Evolutionary conservation across 495 filamentous ascomycete genomes (phyloP).

Genomic region (Cercophora samala): DNA sequence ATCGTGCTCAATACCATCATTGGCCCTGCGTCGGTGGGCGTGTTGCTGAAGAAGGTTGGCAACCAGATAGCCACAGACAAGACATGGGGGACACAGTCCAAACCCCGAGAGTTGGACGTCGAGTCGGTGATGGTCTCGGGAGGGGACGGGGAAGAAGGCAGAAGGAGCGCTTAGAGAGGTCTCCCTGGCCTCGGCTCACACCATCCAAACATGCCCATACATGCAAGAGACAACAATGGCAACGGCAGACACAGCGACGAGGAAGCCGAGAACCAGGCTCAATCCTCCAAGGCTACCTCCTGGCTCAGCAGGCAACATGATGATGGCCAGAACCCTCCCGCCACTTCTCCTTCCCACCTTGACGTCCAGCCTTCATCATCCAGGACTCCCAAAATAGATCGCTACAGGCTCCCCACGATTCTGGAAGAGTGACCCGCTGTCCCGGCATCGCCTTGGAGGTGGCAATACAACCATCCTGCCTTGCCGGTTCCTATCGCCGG

Average conservation of each 20-base stretch:
- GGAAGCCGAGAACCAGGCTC: background rate
- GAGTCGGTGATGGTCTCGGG: background rate
- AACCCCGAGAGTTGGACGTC: constrained; percentile 4
- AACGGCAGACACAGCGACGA: background rate
- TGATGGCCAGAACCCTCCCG: background rate
- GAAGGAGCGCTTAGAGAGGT: background rate
- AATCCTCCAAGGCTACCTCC: background rate
- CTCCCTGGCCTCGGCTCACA: background rate
- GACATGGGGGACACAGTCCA: constrained; percentile 27
- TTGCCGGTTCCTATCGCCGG: background rate
- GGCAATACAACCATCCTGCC: background rate
- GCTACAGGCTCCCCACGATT: background rate
- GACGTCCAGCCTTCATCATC: background rate
- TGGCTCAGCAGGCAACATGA: background rate
- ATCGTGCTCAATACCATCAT: constrained; percentile 70
- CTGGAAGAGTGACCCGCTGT: background rate
- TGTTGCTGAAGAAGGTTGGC: constrained; percentile 50
- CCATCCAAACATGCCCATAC: background rate
- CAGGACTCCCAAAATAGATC: background rate
- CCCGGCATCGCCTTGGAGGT: background rate
- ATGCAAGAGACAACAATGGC: background rate
- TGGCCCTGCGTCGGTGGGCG: constrained; percentile 66
- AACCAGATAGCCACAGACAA: constrained; percentile 19
- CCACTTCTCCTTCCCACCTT: background rate
- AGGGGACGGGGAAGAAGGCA: background rate